Conservation (phyloP, 2,329 filamentous ascomycete genomes). For the Calonectria pteridis region DNA sequence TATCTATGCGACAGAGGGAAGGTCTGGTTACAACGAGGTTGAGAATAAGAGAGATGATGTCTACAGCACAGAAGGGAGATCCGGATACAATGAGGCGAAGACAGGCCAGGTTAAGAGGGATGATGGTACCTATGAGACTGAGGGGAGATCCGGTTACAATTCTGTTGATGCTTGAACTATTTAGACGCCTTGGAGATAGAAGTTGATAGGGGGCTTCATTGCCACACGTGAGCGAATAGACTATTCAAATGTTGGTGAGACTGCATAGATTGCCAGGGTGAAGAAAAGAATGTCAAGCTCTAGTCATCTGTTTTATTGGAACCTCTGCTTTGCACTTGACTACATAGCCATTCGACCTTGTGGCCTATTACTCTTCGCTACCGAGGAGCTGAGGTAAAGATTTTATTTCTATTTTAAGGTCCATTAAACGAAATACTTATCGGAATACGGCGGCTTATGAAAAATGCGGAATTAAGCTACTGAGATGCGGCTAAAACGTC, state of each 20-base stretch:
- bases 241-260: not conserved
- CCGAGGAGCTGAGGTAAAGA: not conserved
- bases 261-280: not conserved
- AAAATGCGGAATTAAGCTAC: not conserved
- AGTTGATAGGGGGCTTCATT: not conserved
- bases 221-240: not conserved
- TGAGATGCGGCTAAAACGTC: not conserved
- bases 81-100: not conserved
- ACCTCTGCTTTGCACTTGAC: not conserved
- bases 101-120: not conserved
- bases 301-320: not conserved
- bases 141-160: not conserved
- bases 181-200: not conserved
- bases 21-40: not conserved
- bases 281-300: not conserved
- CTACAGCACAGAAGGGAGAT: not conserved
- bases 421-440: not conserved
- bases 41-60: not conserved
- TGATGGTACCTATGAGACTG: not conserved
- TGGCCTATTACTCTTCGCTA: not conserved
- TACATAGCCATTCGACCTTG: not conserved
- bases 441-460: not conserved
- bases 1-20: not conserved
- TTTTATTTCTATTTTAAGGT: not conserved
- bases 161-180: not conserved